Conservation (phyloP, 495 filamentous ascomycete genomes). For the Talaromyces proteolyticus region DNA sequence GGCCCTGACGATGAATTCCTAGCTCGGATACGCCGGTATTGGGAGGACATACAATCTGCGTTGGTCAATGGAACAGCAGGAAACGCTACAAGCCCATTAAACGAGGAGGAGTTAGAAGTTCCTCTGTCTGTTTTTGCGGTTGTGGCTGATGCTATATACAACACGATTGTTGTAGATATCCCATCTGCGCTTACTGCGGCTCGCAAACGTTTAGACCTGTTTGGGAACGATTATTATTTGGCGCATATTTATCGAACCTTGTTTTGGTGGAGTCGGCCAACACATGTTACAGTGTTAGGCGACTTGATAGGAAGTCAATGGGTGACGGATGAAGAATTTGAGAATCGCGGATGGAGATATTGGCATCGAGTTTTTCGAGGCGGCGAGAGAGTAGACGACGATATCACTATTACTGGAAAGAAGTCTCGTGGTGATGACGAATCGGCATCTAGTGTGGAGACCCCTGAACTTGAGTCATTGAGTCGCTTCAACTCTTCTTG, state of each 20-base stretch:
- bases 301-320: constrained; percentile 96
- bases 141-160: constrained; percentile 36
- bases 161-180: constrained; percentile 54
- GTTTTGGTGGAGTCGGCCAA: constrained; percentile 73
- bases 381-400: constrained; percentile 52
- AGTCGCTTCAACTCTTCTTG: constrained; percentile 53
- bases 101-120: constrained; percentile 8
- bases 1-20: constrained; percentile 52
- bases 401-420: constrained; percentile 34
- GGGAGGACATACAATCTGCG: constrained; percentile 35
- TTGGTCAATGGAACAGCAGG: constrained; percentile 13
- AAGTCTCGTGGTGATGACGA: constrained; percentile 6
- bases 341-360: constrained; percentile 60
- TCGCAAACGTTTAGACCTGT: constrained; percentile 77
- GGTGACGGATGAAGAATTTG: constrained; percentile 82
- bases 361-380: constrained; percentile 77
- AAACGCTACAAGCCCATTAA: constrained; percentile 10
- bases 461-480: constrained; percentile 44
- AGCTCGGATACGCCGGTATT: constrained; percentile 50
- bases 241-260: constrained; percentile 87
- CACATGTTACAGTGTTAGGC: constrained; percentile 83
- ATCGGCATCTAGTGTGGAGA: constrained; percentile 28
- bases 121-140: constrained; percentile 16
- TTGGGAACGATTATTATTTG: constrained; percentile 93
- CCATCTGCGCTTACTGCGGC: constrained; percentile 52